A percentile compares a stretch with the other conserved stretches of the same genome.
Evolutionary conservation across 148 eudicot genomes (phyloP).

Genomic region (Diospyros kaki): DNA sequence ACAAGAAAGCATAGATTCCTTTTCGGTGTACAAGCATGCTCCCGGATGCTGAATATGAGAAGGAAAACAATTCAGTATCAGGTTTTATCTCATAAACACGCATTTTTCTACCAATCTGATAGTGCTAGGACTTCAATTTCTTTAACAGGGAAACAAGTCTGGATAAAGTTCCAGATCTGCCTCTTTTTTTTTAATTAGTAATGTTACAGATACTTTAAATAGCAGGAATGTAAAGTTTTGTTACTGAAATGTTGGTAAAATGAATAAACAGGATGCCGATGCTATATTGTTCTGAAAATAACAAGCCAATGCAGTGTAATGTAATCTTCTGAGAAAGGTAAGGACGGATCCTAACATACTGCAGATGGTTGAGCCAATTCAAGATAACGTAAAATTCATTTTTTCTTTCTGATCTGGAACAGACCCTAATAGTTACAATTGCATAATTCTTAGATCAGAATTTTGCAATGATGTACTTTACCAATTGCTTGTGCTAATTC

Average conservation of each 20-base stretch:
- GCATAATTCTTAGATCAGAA: not conserved
- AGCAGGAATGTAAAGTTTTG: not conserved
- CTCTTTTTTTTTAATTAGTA: too few species aligned
- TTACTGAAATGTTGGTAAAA: not conserved
- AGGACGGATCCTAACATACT: too few species aligned
- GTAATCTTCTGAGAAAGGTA: too few species aligned
- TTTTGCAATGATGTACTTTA: not conserved
- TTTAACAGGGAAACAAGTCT: too few species aligned
- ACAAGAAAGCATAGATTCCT: conserved; percentile 62
- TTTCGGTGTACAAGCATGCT: conserved; percentile 79
- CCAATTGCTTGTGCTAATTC: not conserved
- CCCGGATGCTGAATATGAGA: conserved; percentile 69
- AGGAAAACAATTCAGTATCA: not conserved
- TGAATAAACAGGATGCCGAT: not conserved
- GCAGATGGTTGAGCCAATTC: too few species aligned
- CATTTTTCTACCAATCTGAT: not conserved
- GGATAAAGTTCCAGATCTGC: not conserved
- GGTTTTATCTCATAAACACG: not conserved
- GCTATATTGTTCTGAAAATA: not conserved
- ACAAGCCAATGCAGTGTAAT: too few species aligned
- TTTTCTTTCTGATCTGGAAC: not conserved
- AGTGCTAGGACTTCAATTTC: too few species aligned
- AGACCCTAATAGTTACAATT: not conserved
- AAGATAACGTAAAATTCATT: not conserved
- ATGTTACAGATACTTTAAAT: not conserved